These are phyloP conservation scores for Musa itinerans DNA, from an alignment of 176 grass and related monocot species.

Conservation along the genomic window DNA sequence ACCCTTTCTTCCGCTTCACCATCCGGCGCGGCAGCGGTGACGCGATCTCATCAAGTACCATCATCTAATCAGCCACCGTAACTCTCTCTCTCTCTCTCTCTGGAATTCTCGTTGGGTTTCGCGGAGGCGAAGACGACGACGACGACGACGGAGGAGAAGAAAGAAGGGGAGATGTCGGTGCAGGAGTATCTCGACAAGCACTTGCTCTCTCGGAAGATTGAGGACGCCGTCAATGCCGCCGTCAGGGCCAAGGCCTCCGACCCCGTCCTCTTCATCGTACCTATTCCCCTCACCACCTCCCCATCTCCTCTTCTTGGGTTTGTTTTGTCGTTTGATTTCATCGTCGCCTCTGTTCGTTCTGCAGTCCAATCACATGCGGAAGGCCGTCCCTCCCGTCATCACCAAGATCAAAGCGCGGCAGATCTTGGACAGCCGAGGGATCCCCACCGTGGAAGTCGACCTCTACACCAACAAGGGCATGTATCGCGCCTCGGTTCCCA, in stretches of 20 bases:
- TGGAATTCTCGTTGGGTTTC: background rate
- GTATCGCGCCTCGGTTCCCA: slow-evolving; percentile 66
- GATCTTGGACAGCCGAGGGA: slow-evolving; percentile 78
- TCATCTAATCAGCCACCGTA: background rate
- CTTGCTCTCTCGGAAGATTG: slow-evolving; percentile 81
- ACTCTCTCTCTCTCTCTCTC: background rate
- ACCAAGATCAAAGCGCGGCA: slow-evolving; percentile 74
- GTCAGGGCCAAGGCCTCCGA: slow-evolving; percentile 70
- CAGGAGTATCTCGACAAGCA: slow-evolving; percentile 92
- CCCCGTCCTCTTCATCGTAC: slow-evolving; percentile 74
- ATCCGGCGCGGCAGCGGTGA: background rate
- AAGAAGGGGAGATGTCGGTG: slow-evolving; percentile 57
- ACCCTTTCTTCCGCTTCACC: background rate
- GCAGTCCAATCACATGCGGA: slow-evolving; percentile 83
- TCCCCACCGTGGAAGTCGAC: slow-evolving; percentile 78
- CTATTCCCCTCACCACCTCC: background rate
- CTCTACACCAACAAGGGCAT: slow-evolving; percentile 95
- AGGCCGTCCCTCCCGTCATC: slow-evolving; percentile 65
- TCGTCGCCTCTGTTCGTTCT: background rate
- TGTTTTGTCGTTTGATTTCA: background rate
- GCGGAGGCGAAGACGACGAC: background rate
- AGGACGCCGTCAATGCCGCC: slow-evolving; percentile 97
- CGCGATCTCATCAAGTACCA: background rate
- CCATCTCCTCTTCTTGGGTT: background rate
- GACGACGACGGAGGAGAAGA: background rate